A percentile compares a stretch with the other conserved stretches of the same genome.
Conservation (phyloP, 192 early-diverging fungal species). For the Radiomyces spectabilis region DNA sequence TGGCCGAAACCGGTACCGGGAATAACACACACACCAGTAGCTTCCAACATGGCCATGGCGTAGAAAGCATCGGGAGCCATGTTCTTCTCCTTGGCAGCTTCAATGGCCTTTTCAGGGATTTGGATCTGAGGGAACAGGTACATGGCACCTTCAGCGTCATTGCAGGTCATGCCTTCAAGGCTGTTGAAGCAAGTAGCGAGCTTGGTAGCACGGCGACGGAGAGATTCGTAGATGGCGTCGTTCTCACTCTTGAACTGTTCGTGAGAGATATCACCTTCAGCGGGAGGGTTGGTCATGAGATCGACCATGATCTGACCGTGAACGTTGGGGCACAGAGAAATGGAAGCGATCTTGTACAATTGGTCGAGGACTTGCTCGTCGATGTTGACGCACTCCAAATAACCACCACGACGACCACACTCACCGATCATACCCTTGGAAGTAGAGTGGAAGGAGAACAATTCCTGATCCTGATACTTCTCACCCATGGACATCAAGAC, state of each 20-base stretch:
- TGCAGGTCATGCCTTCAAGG: slow-evolving; percentile 80
- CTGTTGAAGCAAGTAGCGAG: slow-evolving; percentile 73
- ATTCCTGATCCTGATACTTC: slow-evolving; percentile 64
- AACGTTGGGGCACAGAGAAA: slow-evolving; percentile 91
- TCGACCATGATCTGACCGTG: slow-evolving; percentile 93
- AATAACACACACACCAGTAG: slow-evolving; percentile 95
- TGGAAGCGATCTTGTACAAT: slow-evolving; percentile 91
- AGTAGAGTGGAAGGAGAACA: slow-evolving; percentile 93
- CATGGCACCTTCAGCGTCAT: slow-evolving; percentile 90
- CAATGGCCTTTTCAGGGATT: slow-evolving; percentile 70
- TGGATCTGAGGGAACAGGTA: slow-evolving; percentile 88
- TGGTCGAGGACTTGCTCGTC: slow-evolving; percentile 68
- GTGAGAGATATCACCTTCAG: slow-evolving; percentile 71
- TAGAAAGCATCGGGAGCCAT: slow-evolving; percentile 84
- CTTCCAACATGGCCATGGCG: slow-evolving; percentile 85
- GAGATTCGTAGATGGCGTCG: slow-evolving; percentile 67
- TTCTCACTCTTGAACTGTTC: slow-evolving; percentile 66
- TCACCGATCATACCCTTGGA: slow-evolving; percentile 99
- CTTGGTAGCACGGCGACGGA: slow-evolving; percentile 69
- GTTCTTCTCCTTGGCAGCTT: slow-evolving; percentile 61
- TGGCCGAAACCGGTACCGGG: slow-evolving; percentile 93
- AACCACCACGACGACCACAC: slow-evolving; percentile 95
- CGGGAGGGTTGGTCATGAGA: slow-evolving; percentile 88
- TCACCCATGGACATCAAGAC: slow-evolving; percentile 73
- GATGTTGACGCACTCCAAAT: slow-evolving; percentile 90